Evolutionary conservation across 371 early-diverging fungal genomes (phyloP).

Genomic region (Zancudomyces culisetae): DNA sequence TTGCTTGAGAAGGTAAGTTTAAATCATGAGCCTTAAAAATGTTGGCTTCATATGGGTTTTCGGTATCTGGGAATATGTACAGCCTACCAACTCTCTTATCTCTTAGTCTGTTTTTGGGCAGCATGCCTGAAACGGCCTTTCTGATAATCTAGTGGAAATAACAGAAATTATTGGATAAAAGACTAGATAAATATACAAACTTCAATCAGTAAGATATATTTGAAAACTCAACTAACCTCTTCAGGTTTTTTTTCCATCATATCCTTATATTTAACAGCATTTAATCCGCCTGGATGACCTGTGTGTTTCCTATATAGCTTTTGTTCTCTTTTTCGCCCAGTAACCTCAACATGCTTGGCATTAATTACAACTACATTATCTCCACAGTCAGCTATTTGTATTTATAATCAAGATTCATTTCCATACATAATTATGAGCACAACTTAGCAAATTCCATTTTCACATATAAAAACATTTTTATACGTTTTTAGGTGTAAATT

Average conservation of each 20-base stretch:
- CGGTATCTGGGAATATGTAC: conserved; percentile 66
- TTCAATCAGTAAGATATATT: background rate
- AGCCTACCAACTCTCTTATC: conserved; percentile 59
- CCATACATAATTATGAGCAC: no score
- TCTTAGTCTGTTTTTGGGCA: conserved; percentile 85
- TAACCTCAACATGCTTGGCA: conserved; percentile 59
- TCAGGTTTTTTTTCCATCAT: conserved; percentile 62
- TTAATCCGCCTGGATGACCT: conserved; percentile 81
- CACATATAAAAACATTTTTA: no score
- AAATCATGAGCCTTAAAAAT: conserved; percentile 67
- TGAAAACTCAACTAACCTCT: conserved; percentile 29
- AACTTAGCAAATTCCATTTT: no score
- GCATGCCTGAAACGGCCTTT: conserved; percentile 88
- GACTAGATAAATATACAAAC: background rate
- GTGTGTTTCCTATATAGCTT: conserved; percentile 83
- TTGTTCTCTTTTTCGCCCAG: conserved; percentile 72
- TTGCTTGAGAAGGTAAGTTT: conserved; percentile 20
- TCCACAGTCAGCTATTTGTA: conserved; percentile 67
- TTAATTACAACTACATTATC: conserved; percentile 96
- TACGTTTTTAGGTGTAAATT: no score
- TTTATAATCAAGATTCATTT: no score
- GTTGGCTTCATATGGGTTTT: conserved; percentile 80
- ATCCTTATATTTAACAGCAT: conserved; percentile 51
- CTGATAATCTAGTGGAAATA: conserved; percentile 37
- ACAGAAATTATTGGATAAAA: background rate